Evolutionary conservation across 495 filamentous ascomycete genomes (phyloP).

Genomic region (Annulohypoxylon maeteangense): DNA sequence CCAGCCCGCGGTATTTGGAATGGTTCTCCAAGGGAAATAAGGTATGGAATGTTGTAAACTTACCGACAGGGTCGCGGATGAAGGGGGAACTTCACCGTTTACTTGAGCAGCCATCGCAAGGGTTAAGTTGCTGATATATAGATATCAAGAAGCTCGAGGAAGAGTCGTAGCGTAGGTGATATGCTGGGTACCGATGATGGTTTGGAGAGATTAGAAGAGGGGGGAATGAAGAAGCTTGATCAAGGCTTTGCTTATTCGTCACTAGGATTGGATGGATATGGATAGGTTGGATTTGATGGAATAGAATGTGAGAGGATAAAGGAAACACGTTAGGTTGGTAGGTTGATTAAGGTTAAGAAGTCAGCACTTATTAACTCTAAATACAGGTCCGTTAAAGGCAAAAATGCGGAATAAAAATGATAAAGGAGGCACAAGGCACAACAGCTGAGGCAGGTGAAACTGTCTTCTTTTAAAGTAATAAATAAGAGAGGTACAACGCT

Average conservation of each 20-base stretch:
- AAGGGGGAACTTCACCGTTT: conserved; percentile 71
- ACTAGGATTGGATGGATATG: not conserved
- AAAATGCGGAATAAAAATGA: conserved; percentile 30
- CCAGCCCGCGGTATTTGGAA: not conserved
- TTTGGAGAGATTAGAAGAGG: conserved; percentile 11
- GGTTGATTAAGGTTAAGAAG: conserved; percentile 35
- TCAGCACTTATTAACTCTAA: conserved; percentile 34
- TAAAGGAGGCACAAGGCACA: conserved; percentile 11
- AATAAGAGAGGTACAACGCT: conserved; percentile 10
- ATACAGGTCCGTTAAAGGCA: conserved; percentile 32
- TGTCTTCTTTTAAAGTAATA: conserved; percentile 30
- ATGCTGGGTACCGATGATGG: conserved; percentile 28
- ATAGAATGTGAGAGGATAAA: conserved; percentile 19
- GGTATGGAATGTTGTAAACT: conserved; percentile 43
- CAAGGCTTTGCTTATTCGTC: conserved; percentile 24
- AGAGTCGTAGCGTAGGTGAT: conserved; percentile 19
- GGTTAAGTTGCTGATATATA: conserved; percentile 10
- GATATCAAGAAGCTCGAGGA: conserved; percentile 15
- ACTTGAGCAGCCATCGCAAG: conserved; percentile 59
- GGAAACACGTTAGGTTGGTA: not conserved
- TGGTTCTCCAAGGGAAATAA: not conserved
- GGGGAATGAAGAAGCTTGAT: conserved; percentile 16
- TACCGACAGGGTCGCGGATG: conserved; percentile 75
- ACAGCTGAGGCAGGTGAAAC: conserved; percentile 18
- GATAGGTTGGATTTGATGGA: conserved; percentile 1